Evolutionary conservation across 768 basidiomycete species (phyloP), one percentile per base, ranked within the genome.

Genomic region (Mycena maculata): DNA sequence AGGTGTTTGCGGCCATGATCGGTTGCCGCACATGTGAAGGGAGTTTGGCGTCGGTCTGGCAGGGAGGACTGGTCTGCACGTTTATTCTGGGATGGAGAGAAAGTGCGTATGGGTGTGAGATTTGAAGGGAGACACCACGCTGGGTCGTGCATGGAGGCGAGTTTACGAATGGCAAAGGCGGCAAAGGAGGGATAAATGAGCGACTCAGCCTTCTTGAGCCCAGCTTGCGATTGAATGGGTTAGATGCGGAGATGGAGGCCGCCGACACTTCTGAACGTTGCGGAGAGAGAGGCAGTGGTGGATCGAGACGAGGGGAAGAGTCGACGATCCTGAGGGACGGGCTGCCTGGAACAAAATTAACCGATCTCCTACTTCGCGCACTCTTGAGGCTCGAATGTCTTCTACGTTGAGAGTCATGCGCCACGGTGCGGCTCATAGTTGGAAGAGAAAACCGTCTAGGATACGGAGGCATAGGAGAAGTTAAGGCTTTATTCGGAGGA

Each of bases 361-460:
- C 68, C 28, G 74, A 73, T 20, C 70, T 67, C 23, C 69, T 68
- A 49, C 62, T 75, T 25, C 63, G 63, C 31, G 71, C 49, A 64
- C 69, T 73, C 38, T 75, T 77, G 48, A 72, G 47, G 60, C 74
- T 78, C 22, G 74, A 76, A 45, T 74, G 66, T 53, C 74, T 71
- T 49, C 71, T 73, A 38, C 69, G 55, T 16, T 61, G 63, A 48
- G 65, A 25, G 16, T 71, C 72, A 20, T 64, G 61, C 22, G 63
- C 22, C 50, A 71, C 49, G 38, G 63, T 73, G 63, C 66, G 71
- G 52, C 66, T 60, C 25, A 74, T 57, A 28, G 69, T 63, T 38
- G 77, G 79, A 67, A 78, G 74, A n/a, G 80, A 80, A 65, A 76
- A 72, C 39, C 77, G 77, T 39, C 80, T 73, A 31, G 57, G 27